A percentile compares a stretch with the other conserved stretches of the same genome.
Evolutionary conservation across 1,139 yeast species (phyloP).

Genomic region (Kurtzmaniella quercitrusa): DNA sequence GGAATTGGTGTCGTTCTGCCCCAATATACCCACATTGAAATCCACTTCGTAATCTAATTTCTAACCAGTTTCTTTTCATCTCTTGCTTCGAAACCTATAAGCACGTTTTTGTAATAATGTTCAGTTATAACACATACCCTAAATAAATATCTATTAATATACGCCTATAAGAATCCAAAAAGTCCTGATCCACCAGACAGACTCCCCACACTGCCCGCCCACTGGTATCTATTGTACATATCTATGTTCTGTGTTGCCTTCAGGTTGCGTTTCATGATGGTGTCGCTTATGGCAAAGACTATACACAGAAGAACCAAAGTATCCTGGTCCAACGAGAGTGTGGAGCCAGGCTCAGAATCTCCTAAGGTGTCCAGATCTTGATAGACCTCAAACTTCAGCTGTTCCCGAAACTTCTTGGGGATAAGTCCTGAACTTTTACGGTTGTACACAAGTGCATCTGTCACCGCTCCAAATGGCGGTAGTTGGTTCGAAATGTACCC

Average conservation of each 20-base stretch:
- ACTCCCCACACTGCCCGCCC: constrained; percentile 1
- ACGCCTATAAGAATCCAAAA: not conserved
- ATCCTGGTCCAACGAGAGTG: constrained; percentile 31
- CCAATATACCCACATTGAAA: too few species aligned
- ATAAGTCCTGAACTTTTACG: constrained; percentile 14
- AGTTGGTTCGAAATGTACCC: constrained; percentile 26
- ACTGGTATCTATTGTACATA: constrained; percentile 5
- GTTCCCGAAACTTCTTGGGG: constrained; percentile 34
- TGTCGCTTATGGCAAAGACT: constrained; percentile 30
- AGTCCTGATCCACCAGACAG: constrained; percentile 1
- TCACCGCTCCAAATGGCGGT: constrained; percentile 41
- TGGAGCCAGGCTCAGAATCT: constrained; percentile 18
- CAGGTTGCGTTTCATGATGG: constrained; percentile 13
- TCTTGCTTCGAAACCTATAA: not conserved
- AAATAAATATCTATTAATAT: not conserved
- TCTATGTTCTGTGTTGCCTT: constrained; percentile 7
- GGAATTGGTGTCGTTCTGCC: too few species aligned
- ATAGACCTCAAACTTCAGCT: constrained; percentile 33
- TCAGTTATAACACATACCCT: not conserved
- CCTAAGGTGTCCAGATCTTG: constrained; percentile 19
- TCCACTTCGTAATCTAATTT: too few species aligned
- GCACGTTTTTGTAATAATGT: too few species aligned
- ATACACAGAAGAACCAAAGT: constrained; percentile 28
- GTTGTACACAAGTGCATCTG: constrained; percentile 25
- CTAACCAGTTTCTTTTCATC: not conserved